Percentiles rank a stretch among this genome's conserved stretches.
Evolutionary conservation across 495 filamentous ascomycete genomes (phyloP).

Genomic region (Mytilinidion resinicola): DNA sequence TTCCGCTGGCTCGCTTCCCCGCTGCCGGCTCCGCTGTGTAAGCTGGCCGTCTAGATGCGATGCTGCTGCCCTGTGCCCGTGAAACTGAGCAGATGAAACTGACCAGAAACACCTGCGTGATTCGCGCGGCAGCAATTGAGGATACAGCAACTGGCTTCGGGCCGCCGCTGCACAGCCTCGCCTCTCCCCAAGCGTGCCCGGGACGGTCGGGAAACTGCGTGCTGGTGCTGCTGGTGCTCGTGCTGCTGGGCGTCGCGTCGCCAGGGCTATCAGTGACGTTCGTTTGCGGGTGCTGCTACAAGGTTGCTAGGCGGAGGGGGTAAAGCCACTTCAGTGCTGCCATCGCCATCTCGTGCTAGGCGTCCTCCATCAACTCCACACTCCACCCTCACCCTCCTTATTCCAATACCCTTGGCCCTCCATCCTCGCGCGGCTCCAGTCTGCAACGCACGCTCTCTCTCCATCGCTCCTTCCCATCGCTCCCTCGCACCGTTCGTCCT

Average conservation of each 20-base stretch:
- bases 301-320: background rate
- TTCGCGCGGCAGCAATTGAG: background rate
- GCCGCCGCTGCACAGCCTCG: conserved; percentile 11
- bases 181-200: background rate
- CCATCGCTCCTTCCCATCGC: conserved; percentile 28
- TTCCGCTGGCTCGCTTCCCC: background rate
- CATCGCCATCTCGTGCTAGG: background rate
- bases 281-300: conserved; percentile 1
- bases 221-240: background rate
- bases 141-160: background rate
- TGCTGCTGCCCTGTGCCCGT: background rate
- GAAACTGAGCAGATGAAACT: background rate
- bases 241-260: background rate
- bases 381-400: conserved; percentile 1
- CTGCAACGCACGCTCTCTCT: conserved; percentile 24
- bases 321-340: conserved; percentile 1
- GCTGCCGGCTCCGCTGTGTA: background rate
- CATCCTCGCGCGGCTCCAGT: conserved; percentile 15
- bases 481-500: conserved; percentile 22
- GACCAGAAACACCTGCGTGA: conserved; percentile 1
- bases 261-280: background rate
- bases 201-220: background rate
- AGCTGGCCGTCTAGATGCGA: conserved; percentile 1
- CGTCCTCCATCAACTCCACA: background rate
- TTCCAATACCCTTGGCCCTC: background rate